Conservation (phyloP, 2,329 filamentous ascomycete genomes). For the Sclerotinia trifoliorum region DNA sequence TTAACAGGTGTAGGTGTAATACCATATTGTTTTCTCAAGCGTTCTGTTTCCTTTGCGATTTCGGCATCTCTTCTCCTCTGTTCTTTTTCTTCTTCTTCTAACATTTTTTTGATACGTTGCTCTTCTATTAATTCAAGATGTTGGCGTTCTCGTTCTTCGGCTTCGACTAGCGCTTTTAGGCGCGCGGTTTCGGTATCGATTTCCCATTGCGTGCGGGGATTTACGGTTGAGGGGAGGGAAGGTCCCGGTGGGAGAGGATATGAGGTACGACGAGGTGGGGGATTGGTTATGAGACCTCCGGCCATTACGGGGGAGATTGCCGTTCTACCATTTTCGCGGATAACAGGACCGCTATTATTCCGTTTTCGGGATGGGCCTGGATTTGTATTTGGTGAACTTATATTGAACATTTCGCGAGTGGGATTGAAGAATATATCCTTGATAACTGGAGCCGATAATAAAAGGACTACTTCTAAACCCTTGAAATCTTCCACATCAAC, state of each 20-base stretch:
- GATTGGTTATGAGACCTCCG: conserved; percentile 30
- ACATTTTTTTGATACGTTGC: conserved; percentile 61
- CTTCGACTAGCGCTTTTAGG: conserved; percentile 19
- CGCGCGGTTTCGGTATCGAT: conserved; percentile 71
- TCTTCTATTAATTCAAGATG: conserved; percentile 57
- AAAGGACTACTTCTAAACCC: conserved; percentile 80
- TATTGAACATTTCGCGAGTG: conserved; percentile 75
- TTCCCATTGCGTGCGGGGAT: conserved; percentile 43
- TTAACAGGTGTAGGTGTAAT: conserved; percentile 23
- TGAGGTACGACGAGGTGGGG: conserved; percentile 22
- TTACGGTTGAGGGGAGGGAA: conserved; percentile 30
- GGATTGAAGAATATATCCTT: conserved; percentile 64
- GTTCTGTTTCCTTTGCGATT: conserved; percentile 78
- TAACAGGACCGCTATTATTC: conserved; percentile 36
- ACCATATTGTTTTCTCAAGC: conserved; percentile 68
- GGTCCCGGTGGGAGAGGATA: conserved; percentile 29
- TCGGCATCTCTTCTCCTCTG: conserved; percentile 54
- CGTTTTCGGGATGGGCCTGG: conserved; percentile 28
- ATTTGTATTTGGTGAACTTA: conserved; percentile 48
- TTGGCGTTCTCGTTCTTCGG: conserved; percentile 35
- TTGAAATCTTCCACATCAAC: conserved; percentile 94
- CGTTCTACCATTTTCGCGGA: conserved; percentile 28
- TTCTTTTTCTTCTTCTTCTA: conserved; percentile 65
- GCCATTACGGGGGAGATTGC: conserved; percentile 34
- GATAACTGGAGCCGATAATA: conserved; percentile 62